Conservation (phyloP, 805 yeast genomes). For the Debaryomyces hansenii region DNA sequence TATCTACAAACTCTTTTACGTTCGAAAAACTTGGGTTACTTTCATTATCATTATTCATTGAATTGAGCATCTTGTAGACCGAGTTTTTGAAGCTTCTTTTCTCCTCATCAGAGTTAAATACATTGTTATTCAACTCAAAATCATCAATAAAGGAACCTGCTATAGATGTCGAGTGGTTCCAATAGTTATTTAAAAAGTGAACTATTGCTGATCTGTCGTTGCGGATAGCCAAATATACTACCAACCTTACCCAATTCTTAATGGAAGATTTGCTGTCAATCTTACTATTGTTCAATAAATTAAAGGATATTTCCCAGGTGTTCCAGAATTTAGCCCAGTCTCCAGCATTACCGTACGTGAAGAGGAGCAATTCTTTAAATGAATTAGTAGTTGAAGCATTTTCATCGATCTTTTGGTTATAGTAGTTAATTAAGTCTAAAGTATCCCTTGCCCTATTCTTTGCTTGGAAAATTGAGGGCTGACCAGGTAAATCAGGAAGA, state of each 20-base stretch:
- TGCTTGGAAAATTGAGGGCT: slow-evolving; percentile 17
- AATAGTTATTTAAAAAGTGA: slow-evolving; percentile 29
- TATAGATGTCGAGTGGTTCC: slow-evolving; percentile 22
- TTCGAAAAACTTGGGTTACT: slow-evolving; percentile 1
- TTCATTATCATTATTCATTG: slow-evolving; percentile 9
- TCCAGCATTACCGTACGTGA: slow-evolving; percentile 38
- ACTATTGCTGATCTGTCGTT: slow-evolving; percentile 23
- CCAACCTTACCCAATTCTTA: slow-evolving; percentile 32
- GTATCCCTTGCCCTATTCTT: slow-evolving; percentile 31
- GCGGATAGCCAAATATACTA: slow-evolving; percentile 30
- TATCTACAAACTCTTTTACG: slow-evolving; percentile 10
- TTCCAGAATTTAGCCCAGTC: slow-evolving; percentile 41
- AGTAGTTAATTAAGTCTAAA: slow-evolving; percentile 22
- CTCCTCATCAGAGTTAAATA: slow-evolving; percentile 22
- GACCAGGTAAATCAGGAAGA: slow-evolving; percentile 4
- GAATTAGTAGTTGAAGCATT: slow-evolving; percentile 12
- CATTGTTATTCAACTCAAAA: slow-evolving; percentile 11
- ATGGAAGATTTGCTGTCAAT: slow-evolving; percentile 2
- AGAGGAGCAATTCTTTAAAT: slow-evolving; percentile 33
- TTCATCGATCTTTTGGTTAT: slow-evolving; percentile 12
- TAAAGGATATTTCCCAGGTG: slow-evolving; percentile 30
- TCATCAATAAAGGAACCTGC: slow-evolving; percentile 26
- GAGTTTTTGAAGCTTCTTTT: slow-evolving; percentile 22
- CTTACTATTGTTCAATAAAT: slow-evolving; percentile 7
- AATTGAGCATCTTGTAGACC: slow-evolving; percentile 14